Base-by-base conservation (phyloP, 2,329 filamentous ascomycete species). In the Diaporthe citrichinensis region DNA sequence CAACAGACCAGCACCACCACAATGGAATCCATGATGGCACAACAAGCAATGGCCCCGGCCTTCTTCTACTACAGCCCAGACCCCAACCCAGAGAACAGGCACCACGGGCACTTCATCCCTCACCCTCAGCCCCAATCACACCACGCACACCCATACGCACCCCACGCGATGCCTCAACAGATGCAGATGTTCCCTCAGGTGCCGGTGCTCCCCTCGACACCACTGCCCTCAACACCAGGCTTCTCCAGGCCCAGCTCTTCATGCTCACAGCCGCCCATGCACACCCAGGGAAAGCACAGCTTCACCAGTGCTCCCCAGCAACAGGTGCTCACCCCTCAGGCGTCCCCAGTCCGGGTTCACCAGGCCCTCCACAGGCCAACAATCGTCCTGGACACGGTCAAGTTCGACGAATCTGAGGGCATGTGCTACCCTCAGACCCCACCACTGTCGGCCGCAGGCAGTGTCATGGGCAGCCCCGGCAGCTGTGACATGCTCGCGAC, bases 11-110 rank as follows among this genome's bases (percentile, higher is more conserved):
- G 55, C 78, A 80, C 69, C 79, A 78, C 46, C 83, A 84, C 86
- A 87, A 95, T 95, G 93, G 93, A 94, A 82, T 84, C 90, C 81
- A 88, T 90, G 86, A 88, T 90, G 86, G 79, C 82, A 41, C 82
- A 85, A 81, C 91, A 90, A 84, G 84, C 89, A 81, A 91, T 94
- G 88, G 92, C 90, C 77, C 93, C 94, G 86, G 91, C 92, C 79
- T 97, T 95, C 88, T 96, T 94, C 90, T 97, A 96, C 89, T 98
- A 96, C 88, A 93, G 92, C 81, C 92, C 94, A 79, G 94, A 97
- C 80, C 89, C 93, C 78, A 92, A 91, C 84, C 88, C 91, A 78
- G 93, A 95, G 83, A 90, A 90, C 81, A 90, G 92, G 81, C 93
- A 94, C 82, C 93, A 96, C 85, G 92, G 92, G 73, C 92, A 94